Evolutionary conservation across 2,329 filamentous ascomycete genomes (phyloP), one percentile per base, ranked within the genome.

Genomic region (Botrytis elliptica): DNA sequence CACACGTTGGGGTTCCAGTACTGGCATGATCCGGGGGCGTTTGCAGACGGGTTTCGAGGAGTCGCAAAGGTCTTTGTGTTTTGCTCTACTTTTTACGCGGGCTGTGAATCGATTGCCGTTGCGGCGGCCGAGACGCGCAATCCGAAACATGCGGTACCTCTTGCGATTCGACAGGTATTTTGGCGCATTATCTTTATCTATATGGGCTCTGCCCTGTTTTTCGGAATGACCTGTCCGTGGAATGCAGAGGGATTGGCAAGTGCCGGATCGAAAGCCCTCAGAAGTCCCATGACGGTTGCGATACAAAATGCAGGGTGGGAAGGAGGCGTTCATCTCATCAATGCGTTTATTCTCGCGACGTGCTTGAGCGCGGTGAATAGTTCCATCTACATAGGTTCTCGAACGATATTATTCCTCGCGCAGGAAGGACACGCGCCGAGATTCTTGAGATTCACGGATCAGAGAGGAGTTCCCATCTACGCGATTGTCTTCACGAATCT

Each of bases 131-230:
- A 88, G 76, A 87, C 85, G 20, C 82, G 84, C 29, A 86, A 87
- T 75, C 85, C 85, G 0, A 78, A 81, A 36, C 81, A 81, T 46
- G 85, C 84, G 8, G 84, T 86, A 3, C 85, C 85, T 0, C 79
- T 81, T 22, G 94, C 94, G 12, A 90, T 96, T 79, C 96, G 95
- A 83, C 94, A 97, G 81, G 93, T 97, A 29, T 97, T 97, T 83
- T 97, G 94, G 94, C 91, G 94, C 79, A 97, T 97, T 79, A 89
- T 91, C 7, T 86, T 96, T n/a, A 75, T 97, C 84, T 98, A 97
- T 84, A 87, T 97, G 84, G 91, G 91, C 52, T 88, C 87, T 14
- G 91, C 91, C 46, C 88, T 94, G 80, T 93, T 93, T 83, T 93
- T 92, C 74, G 91, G 92, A 14, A 85, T 95, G 4, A 91, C 91